These are phyloP conservation scores for Pseudonitzschia pungens DNA, from an alignment of 108 stramenopile genomes.

Conservation along the genomic window DNA sequence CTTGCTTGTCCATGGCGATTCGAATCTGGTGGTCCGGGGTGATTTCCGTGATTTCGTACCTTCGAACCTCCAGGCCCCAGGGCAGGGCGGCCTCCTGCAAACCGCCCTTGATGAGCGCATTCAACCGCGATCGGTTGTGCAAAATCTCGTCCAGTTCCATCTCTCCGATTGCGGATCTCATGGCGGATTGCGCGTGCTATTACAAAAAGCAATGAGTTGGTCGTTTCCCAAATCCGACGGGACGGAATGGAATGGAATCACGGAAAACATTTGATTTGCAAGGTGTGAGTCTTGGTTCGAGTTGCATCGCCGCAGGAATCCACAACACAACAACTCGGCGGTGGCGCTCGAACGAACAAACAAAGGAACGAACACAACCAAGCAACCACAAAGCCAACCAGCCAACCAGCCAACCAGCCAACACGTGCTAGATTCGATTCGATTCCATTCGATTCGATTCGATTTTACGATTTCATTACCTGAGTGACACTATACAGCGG, in stretches of 20 bases:
- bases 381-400: no score
- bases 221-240: no score
- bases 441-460: no score
- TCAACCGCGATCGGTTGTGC: slow-evolving; percentile 89
- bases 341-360: no score
- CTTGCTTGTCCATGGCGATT: slow-evolving; percentile 98
- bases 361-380: no score
- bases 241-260: not conserved
- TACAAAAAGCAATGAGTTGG: not conserved
- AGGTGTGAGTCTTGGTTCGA: no score
- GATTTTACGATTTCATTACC: slow-evolving; percentile 38
- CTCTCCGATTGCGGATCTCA: slow-evolving; percentile 98
- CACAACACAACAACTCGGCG: no score
- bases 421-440: no score
- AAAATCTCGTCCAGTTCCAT: slow-evolving; percentile 99
- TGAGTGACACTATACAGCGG: slow-evolving; percentile 95
- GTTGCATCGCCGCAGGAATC: no score
- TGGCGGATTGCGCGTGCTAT: slow-evolving; percentile 95
- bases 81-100: slow-evolving; percentile 94
- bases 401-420: no score
- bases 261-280: no score
- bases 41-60: slow-evolving; percentile 98
- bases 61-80: slow-evolving; percentile 93
- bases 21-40: slow-evolving; percentile 94
- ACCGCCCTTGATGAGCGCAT: slow-evolving; percentile 85